Conservation (phyloP, 495 filamentous ascomycete genomes). For the Cladorrhinum samala region DNA sequence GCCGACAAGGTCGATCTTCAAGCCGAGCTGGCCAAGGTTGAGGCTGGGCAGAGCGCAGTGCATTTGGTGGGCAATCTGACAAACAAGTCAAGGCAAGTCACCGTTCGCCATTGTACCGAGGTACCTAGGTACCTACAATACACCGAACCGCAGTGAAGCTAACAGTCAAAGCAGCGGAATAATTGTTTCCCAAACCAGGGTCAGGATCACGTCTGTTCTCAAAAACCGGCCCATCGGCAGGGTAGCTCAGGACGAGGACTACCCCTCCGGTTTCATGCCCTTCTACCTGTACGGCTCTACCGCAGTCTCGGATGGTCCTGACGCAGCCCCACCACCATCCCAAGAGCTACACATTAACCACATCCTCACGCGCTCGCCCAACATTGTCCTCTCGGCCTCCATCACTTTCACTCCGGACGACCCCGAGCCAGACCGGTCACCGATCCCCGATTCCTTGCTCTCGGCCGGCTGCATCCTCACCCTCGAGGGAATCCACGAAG, state of each 20-base stretch:
- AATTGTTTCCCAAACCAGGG: conserved; percentile 22
- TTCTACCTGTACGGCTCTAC: conserved; percentile 3
- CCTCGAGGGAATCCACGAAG: conserved; percentile 7
- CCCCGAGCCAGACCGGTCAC: background rate
- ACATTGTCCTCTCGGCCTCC: background rate
- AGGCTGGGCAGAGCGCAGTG: background rate
- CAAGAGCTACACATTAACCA: conserved; percentile 1
- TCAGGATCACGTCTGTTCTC: conserved; percentile 23
- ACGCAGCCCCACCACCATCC: background rate
- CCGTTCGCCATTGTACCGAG: background rate
- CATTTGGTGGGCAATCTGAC: conserved; percentile 5
- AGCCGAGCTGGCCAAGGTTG: background rate
- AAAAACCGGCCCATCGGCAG: conserved; percentile 5
- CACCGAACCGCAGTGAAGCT: too few species aligned
- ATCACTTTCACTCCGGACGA: background rate
- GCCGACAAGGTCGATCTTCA: conserved; percentile 10
- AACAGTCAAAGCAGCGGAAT: too few species aligned
- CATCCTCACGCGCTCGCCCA: conserved; percentile 1
- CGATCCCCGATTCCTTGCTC: background rate
- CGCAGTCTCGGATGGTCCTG: background rate
- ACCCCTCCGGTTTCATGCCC: background rate
- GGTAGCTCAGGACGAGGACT: background rate
- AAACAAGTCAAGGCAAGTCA: conserved; percentile 6
- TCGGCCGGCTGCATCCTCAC: background rate
- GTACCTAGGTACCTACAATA: background rate